Percentiles rank a stretch among this genome's conserved stretches.
phyloP scores from a whole-genome alignment of 106 monocot species.

The Allium fistulosum region DNA sequence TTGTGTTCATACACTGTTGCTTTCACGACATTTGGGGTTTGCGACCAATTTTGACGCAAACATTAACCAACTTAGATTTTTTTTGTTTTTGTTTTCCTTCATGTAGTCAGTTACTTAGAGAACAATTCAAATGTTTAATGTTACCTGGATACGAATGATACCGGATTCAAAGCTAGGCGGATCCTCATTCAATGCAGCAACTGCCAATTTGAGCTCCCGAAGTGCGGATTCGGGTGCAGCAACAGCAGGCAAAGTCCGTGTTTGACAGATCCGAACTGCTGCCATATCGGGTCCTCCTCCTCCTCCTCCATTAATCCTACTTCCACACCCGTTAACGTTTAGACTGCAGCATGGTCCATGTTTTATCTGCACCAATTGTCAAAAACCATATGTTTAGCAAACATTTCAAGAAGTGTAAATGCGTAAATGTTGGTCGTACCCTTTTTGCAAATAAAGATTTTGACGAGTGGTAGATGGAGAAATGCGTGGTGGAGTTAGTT shows the following conservation, averaged over 20 bases:
- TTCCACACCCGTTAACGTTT: slow-evolving; percentile 7
- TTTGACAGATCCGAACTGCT: slow-evolving; percentile 10
- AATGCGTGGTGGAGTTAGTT: too few species aligned
- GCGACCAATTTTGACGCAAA: too few species aligned
- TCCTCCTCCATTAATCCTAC: background rate
- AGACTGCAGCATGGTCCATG: slow-evolving; percentile 5
- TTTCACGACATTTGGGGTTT: too few species aligned
- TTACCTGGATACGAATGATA: slow-evolving; percentile 80
- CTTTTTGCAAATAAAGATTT: too few species aligned
- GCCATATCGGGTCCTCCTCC: background rate
- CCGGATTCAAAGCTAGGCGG: slow-evolving; percentile 54
- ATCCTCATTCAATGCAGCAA: slow-evolving; percentile 10
- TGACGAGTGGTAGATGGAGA: too few species aligned
- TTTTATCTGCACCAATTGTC: slow-evolving; percentile 1
- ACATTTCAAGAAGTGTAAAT: too few species aligned
- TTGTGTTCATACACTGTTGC: too few species aligned
- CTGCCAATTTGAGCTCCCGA: slow-evolving; percentile 13
- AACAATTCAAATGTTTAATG: too few species aligned
- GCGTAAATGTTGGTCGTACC: too few species aligned
- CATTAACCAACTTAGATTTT: background rate
- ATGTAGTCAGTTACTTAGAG: too few species aligned
- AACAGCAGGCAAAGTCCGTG: slow-evolving; percentile 16
- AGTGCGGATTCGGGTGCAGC: slow-evolving; percentile 10
- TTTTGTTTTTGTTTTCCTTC: background rate
- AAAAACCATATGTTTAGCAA: too few species aligned